These are phyloP conservation scores for Aureobasidium vineae DNA, from an alignment of 2,329 filamentous ascomycete genomes.

Conservation along the genomic window DNA sequence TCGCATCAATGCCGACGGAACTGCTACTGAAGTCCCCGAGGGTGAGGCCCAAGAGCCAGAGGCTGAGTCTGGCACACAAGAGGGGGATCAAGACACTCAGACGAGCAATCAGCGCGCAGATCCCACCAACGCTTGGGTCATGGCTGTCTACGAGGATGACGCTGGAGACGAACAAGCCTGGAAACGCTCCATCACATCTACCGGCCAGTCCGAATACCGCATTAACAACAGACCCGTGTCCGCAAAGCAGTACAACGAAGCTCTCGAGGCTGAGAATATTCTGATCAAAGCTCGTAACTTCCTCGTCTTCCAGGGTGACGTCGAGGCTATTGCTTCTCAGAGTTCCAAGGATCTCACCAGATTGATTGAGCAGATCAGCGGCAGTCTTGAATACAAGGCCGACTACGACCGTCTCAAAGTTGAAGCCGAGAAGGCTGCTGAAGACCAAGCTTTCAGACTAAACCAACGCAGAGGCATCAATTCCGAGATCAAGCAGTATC, in stretches of 20 bases:
- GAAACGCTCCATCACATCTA: constrained; percentile 90
- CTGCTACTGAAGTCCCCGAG: constrained; percentile 55
- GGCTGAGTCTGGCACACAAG: constrained; percentile 36
- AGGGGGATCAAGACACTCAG: constrained; percentile 49
- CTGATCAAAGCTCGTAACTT: constrained; percentile 98
- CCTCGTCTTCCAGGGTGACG: constrained; percentile 96
- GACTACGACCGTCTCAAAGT: constrained; percentile 90
- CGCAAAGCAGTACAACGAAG: constrained; percentile 89
- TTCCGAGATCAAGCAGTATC: constrained; percentile 95
- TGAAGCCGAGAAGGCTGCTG: constrained; percentile 80
- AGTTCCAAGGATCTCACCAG: constrained; percentile 90
- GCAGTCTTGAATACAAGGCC: constrained; percentile 88
- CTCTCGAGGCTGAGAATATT: constrained; percentile 90
- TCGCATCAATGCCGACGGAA: constrained; percentile 87
- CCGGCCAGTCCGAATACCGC: constrained; percentile 89
- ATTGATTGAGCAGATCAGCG: constrained; percentile 95
- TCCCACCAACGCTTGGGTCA: constrained; percentile 95
- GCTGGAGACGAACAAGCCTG: constrained; percentile 91
- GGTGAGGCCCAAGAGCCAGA: constrained; percentile 57
- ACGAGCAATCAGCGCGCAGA: constrained; percentile 69
- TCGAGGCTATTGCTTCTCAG: constrained; percentile 94
- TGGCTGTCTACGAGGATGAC: constrained; percentile 98
- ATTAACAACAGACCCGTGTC: constrained; percentile 91
- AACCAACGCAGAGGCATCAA: constrained; percentile 91
- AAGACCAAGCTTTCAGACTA: constrained; percentile 85